Percentiles rank a stretch among this genome's conserved stretches.
Conservation (phyloP, 768 basidiomycete species). For the Auriscalpium orientale region DNA sequence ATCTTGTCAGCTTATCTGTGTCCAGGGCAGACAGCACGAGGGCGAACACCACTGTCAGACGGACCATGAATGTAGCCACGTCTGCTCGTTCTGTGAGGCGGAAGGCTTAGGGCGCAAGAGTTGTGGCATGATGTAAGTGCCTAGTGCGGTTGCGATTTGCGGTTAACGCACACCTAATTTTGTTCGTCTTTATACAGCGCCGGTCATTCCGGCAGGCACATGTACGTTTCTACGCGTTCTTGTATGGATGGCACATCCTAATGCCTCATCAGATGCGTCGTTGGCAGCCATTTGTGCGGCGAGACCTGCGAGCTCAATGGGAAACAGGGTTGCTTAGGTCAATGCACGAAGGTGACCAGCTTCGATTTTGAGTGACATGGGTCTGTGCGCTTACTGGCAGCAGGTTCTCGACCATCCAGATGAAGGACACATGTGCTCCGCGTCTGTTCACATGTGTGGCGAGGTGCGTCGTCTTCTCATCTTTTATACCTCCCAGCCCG, state of each 20-base stretch:
- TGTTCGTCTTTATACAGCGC: no score
- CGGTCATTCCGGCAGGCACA: slow-evolving; percentile 48
- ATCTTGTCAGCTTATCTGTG: slow-evolving; percentile 41
- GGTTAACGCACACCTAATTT: no score
- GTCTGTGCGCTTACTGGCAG: background rate
- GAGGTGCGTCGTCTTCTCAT: slow-evolving; percentile 27
- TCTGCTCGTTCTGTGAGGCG: slow-evolving; percentile 37
- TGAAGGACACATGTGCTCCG: slow-evolving; percentile 46
- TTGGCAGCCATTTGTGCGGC: slow-evolving; percentile 47
- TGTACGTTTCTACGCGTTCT: slow-evolving; percentile 28
- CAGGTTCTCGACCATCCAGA: slow-evolving; percentile 43
- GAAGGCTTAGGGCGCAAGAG: slow-evolving; percentile 21
- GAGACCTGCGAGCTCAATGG: slow-evolving; percentile 37
- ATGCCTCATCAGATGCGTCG: slow-evolving; percentile 36
- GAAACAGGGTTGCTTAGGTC: slow-evolving; percentile 41
- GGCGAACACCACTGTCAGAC: slow-evolving; percentile 43
- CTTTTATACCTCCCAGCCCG: background rate
- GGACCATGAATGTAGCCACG: slow-evolving; percentile 35
- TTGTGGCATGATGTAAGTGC: slow-evolving; percentile 43
- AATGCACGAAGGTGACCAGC: slow-evolving; percentile 43
- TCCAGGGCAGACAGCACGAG: slow-evolving; percentile 39
- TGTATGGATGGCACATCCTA: background rate
- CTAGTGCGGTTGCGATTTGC: no score
- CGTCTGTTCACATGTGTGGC: slow-evolving; percentile 47
- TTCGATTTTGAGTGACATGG: background rate